Evolutionary conservation across 1,139 yeast species (phyloP).

Genomic region (Lodderomyces metapsilosis): DNA sequence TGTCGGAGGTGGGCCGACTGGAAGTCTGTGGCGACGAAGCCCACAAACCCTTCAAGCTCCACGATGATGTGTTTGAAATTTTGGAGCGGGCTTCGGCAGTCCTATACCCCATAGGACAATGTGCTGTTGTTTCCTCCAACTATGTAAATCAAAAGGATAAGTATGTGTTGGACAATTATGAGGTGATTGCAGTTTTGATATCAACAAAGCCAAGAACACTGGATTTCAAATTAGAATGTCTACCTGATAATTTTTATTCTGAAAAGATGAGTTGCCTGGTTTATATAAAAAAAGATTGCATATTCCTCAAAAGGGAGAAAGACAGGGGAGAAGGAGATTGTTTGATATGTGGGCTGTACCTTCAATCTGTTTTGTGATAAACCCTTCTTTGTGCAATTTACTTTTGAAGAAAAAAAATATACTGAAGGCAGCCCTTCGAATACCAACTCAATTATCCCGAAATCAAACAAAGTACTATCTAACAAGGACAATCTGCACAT

Average conservation of each 20-base stretch:
- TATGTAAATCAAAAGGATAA: too few relatives aligned
- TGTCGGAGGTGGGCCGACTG: neutral
- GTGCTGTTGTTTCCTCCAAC: neutral
- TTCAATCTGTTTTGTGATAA: neutral
- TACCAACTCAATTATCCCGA: too few relatives aligned
- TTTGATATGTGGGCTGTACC: constrained; percentile 2
- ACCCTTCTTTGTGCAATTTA: neutral
- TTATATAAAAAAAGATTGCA: too few relatives aligned
- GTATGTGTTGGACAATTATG: too few relatives aligned
- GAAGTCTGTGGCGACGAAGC: neutral
- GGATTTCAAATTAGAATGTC: too few relatives aligned
- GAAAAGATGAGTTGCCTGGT: too few relatives aligned
- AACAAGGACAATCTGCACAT: too few relatives aligned
- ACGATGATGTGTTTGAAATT: neutral
- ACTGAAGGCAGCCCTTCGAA: neutral
- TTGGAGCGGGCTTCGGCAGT: neutral
- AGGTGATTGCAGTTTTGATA: too few relatives aligned
- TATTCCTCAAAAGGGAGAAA: neutral
- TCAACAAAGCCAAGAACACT: too few relatives aligned
- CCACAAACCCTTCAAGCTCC: constrained; percentile 2
- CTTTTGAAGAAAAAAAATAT: too few relatives aligned
- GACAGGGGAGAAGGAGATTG: neutral
- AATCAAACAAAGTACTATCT: too few relatives aligned
- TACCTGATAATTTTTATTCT: too few relatives aligned
- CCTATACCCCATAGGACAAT: neutral